A percentile compares a stretch with the other conserved stretches of the same genome.
These are phyloP conservation scores for Coprinopsis cinerea DNA, from an alignment of 768 basidiomycete species.

Conservation along the genomic window DNA sequence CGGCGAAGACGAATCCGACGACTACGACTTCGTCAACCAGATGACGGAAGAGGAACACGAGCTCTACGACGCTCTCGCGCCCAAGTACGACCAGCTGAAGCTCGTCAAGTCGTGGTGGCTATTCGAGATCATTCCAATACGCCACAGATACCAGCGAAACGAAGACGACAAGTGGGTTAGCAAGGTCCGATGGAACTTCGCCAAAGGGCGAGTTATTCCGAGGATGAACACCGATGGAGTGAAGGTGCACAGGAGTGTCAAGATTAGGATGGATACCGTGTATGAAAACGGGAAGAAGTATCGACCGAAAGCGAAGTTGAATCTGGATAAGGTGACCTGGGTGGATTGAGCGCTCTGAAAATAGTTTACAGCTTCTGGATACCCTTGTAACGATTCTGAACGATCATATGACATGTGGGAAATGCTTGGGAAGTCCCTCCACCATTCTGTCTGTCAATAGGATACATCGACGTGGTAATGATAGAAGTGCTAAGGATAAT, in stretches of 20 bases:
- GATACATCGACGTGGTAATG: too few relatives aligned
- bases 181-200: slow-evolving; percentile 28
- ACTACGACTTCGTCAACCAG: slow-evolving; percentile 28
- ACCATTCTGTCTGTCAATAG: too few relatives aligned
- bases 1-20: slow-evolving; percentile 29
- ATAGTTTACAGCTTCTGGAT: background rate
- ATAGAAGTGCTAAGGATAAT: too few relatives aligned
- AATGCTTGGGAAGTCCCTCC: too few relatives aligned
- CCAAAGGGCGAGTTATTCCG: slow-evolving; percentile 34
- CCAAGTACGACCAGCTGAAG: slow-evolving; percentile 54
- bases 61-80: slow-evolving; percentile 48
- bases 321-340: slow-evolving; percentile 26
- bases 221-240: slow-evolving; percentile 32
- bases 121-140: slow-evolving; percentile 51
- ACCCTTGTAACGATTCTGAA: too few relatives aligned
- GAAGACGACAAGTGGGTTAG: slow-evolving; percentile 25
- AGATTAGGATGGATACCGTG: slow-evolving; percentile 48
- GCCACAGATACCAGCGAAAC: slow-evolving; percentile 30
- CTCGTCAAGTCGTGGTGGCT: slow-evolving; percentile 56
- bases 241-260: slow-evolving; percentile 44
- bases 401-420: background rate
- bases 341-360: slow-evolving; percentile 25
- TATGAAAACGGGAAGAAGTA: slow-evolving; percentile 30
- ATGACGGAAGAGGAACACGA: slow-evolving; percentile 56
- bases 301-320: slow-evolving; percentile 30